Base-by-base conservation (phyloP, 352 stramenopile species). In the Phytophthora palmivora region DNA sequence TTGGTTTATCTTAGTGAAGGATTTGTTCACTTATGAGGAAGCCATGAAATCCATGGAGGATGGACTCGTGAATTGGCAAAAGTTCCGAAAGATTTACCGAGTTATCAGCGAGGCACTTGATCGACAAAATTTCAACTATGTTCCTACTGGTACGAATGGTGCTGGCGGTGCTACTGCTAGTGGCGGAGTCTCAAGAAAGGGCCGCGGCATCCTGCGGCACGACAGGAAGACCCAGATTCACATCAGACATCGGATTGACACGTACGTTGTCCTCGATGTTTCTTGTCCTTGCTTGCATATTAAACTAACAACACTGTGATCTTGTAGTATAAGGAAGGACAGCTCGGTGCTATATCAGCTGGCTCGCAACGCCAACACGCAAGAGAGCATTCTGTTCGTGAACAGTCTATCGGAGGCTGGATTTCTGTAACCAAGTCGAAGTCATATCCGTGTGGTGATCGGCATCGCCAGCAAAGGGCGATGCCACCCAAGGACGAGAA, bases 351-450 rank as follows among this genome's bases (percentile, higher is more conserved):
- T 96, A 26, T 94, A 93, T 70, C 87, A 92, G 53, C 63, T 94
- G 21, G 86, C 88, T 18, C 87, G 86, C 41, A 92, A 95, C 33
- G 88, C 88, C 45, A 96, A 96, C 58, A 93, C 82, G 18, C 84
- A 96, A 56, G 88, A 96, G 63, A 94, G 86, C 43, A 92, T 94
- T 65, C 63, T 94, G 70, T 95, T 95, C 67, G 88, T 96, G 38
- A 96, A 96, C 58, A 95, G 84, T 68, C 60, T 96, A 63, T 94
- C 88, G 26, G 88, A 96, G 61, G 88, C 88, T 28, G 88, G 88
- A 19, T 96, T 96, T 43, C 70, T 96, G 34, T 96, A 43, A 70
- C 3, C n/a, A 33, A 28, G 18, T 39, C 21, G 34, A 43, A 44
- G 42, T 45, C 24, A 28, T 28, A 28, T 28, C 24, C 24, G 24